Percentiles rank a stretch among this genome's conserved stretches.
Conservation (phyloP, 2,329 filamentous ascomycete species). For the Epichloe sp. region DNA sequence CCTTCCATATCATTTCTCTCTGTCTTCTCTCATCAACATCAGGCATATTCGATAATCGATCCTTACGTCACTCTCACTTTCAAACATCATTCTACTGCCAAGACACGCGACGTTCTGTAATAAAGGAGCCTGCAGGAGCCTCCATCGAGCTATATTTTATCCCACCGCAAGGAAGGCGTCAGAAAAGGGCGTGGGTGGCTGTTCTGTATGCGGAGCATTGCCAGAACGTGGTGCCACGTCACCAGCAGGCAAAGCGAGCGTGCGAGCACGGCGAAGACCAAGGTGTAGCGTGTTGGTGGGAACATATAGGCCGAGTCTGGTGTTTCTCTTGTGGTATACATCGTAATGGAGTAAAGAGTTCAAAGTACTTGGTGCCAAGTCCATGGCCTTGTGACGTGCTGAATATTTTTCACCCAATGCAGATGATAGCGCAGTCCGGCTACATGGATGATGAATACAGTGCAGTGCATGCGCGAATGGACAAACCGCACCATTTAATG, state of each 20-base stretch:
- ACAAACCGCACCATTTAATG: too few species aligned
- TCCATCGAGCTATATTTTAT: background rate
- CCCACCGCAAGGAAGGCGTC: background rate
- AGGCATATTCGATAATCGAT: background rate
- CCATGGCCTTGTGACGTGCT: background rate
- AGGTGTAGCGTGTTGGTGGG: conserved; percentile 5
- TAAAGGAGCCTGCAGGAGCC: background rate
- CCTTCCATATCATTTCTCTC: conserved; percentile 12
- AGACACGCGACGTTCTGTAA: conserved; percentile 2
- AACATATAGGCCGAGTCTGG: conserved; percentile 11
- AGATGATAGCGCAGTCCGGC: too few species aligned
- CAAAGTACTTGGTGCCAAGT: background rate
- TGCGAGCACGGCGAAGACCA: conserved; percentile 1
- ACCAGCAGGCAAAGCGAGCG: conserved; percentile 2
- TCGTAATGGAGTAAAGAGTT: conserved; percentile 22
- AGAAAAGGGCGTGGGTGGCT: background rate
- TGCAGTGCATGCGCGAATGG: too few species aligned
- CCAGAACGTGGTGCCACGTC: background rate
- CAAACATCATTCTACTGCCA: background rate
- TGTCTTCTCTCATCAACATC: conserved; percentile 7
- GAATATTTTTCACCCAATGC: background rate
- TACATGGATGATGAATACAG: too few species aligned
- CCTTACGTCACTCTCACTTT: background rate
- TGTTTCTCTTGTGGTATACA: conserved; percentile 20
- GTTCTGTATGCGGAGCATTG: background rate